Conservation (phyloP, 495 filamentous ascomycete species). For the Hypomontagnella monticulosa region DNA sequence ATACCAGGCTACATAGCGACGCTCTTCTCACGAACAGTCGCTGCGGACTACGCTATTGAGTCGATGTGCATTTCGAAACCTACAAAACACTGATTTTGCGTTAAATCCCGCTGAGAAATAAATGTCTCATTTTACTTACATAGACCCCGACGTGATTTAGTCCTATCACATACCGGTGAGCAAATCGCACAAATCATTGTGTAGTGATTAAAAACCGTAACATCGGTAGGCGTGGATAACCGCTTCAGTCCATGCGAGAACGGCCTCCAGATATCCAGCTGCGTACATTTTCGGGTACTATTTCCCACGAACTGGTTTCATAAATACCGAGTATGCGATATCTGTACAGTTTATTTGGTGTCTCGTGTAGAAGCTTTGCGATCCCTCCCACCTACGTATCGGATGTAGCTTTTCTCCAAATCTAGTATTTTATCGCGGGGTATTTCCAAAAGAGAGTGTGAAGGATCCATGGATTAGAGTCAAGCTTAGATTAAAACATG, state of each 20-base stretch:
- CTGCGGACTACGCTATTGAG: conserved; percentile 11
- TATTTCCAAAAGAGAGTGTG: too few relatives aligned
- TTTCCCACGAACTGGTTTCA: neutral
- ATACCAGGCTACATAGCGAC: conserved; percentile 5
- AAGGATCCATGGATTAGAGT: too few relatives aligned
- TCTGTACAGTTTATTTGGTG: neutral
- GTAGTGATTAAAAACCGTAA: conserved; percentile 10
- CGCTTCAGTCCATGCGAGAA: conserved; percentile 6
- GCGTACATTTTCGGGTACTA: neutral
- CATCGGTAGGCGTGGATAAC: conserved; percentile 11
- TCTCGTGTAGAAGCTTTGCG: neutral
- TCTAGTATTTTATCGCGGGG: too few relatives aligned
- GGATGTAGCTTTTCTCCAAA: too few relatives aligned
- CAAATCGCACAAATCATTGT: conserved; percentile 25
- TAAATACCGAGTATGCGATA: neutral
- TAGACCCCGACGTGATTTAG: conserved; percentile 7
- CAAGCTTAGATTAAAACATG: too few relatives aligned
- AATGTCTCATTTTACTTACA: conserved; percentile 32
- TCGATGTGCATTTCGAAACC: conserved; percentile 11
- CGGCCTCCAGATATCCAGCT: neutral
- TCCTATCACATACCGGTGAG: conserved; percentile 8
- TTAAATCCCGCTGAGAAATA: conserved; percentile 27
- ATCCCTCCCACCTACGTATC: neutral
- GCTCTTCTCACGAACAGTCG: conserved; percentile 17
- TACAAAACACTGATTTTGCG: conserved; percentile 16